These are phyloP conservation scores for Glycine soja DNA, from an alignment of 306 rosid species.

Conservation along the genomic window DNA sequence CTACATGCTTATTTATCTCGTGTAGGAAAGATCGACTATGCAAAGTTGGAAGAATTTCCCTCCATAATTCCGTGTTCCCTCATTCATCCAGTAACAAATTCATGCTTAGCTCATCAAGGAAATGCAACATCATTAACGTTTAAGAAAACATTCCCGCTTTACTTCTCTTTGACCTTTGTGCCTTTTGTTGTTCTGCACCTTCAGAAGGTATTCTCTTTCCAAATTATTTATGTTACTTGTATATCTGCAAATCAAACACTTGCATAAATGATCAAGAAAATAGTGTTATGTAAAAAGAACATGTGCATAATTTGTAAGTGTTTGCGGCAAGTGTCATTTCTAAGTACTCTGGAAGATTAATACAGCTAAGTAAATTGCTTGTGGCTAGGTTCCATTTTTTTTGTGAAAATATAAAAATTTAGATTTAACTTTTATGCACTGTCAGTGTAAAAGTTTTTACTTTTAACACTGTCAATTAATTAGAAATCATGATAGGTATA, in stretches of 20 bases:
- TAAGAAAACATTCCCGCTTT: constrained; percentile 92
- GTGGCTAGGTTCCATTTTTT: constrained; percentile 12
- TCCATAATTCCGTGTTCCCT: constrained; percentile 81
- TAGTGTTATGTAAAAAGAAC: background rate
- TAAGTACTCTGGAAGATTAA: constrained; percentile 35
- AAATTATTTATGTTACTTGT: constrained; percentile 25
- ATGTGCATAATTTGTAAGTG: background rate
- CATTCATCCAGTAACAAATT: constrained; percentile 82
- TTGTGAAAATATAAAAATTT: background rate
- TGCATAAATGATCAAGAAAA: constrained; percentile 26
- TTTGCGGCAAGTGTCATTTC: constrained; percentile 1
- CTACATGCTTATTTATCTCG: constrained; percentile 74
- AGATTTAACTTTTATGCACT: background rate
- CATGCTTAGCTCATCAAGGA: constrained; percentile 79
- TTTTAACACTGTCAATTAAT: background rate
- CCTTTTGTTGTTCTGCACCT: constrained; percentile 91
- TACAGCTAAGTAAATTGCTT: constrained; percentile 12
- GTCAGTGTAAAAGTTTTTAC: background rate
- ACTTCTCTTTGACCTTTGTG: constrained; percentile 96
- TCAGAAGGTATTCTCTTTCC: constrained; percentile 74
- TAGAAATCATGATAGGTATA: background rate
- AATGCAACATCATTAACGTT: constrained; percentile 87
- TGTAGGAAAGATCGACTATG: constrained; percentile 57
- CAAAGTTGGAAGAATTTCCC: constrained; percentile 87
- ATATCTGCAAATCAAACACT: constrained; percentile 23